phyloP scores from a whole-genome alignment of 345 rosid genomes.

The Gossypioides kirkii region DNA sequence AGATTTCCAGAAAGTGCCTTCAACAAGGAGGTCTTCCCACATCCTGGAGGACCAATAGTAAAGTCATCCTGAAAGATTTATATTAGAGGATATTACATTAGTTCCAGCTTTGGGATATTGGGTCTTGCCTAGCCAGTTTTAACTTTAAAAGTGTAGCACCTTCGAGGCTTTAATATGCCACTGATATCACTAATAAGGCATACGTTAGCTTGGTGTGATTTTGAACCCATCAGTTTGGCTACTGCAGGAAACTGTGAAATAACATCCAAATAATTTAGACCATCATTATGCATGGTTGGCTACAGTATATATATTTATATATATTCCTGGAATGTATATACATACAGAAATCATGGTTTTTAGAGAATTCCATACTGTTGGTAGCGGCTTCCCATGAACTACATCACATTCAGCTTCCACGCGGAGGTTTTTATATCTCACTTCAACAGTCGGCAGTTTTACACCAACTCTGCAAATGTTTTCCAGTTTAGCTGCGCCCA shows the following conservation, averaged over 20 bases:
- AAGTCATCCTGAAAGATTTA: constrained; percentile 44
- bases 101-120: background rate
- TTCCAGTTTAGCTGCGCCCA: background rate
- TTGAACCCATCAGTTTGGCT: constrained; percentile 33
- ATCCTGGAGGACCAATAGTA: constrained; percentile 80
- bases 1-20: constrained; percentile 68
- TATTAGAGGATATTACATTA: background rate
- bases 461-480: constrained; percentile 50
- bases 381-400: constrained; percentile 69
- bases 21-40: constrained; percentile 65
- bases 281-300: background rate
- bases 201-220: constrained; percentile 38
- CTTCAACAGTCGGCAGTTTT: constrained; percentile 54
- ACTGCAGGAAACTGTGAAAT: constrained; percentile 3
- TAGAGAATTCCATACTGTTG: constrained; percentile 68
- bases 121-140: background rate
- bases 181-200: constrained; percentile 46
- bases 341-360: constrained; percentile 30
- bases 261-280: background rate
- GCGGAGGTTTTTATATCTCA: constrained; percentile 46
- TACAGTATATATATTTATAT: background rate
- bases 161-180: constrained; percentile 64
- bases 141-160: constrained; percentile 26
- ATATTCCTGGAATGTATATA: background rate
- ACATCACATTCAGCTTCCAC: constrained; percentile 63